Evolutionary conservation across 352 stramenopile species (phyloP).

Genomic region (Globisporangium camurandrum): DNA sequence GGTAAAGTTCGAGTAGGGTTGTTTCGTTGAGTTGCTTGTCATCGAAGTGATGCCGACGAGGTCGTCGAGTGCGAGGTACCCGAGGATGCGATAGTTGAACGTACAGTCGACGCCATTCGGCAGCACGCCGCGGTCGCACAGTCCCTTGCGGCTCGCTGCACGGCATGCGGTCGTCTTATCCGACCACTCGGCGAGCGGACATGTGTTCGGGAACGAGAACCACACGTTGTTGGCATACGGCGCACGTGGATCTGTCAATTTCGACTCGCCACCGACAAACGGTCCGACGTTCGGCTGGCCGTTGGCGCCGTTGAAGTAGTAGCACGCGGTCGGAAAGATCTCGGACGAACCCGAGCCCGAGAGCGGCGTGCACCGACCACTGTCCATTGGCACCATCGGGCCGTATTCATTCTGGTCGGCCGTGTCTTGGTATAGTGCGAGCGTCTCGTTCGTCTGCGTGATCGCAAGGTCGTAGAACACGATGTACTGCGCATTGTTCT

Average conservation of each 20-base stretch:
- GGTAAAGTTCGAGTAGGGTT: slow-evolving; percentile 48
- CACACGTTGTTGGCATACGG: slow-evolving; percentile 45
- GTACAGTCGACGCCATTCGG: slow-evolving; percentile 53
- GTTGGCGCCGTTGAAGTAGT: slow-evolving; percentile 61
- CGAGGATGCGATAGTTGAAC: slow-evolving; percentile 57
- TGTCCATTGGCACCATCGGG: slow-evolving; percentile 59
- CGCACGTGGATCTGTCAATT: slow-evolving; percentile 26
- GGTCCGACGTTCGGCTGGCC: slow-evolving; percentile 52
- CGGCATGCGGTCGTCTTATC: slow-evolving; percentile 43
- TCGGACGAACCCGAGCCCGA: slow-evolving; percentile 14
- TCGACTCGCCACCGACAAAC: slow-evolving; percentile 42
- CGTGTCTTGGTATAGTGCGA: slow-evolving; percentile 58
- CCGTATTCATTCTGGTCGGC: slow-evolving; percentile 56
- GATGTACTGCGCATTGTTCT: slow-evolving; percentile 50
- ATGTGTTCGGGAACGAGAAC: slow-evolving; percentile 72
- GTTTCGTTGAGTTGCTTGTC: slow-evolving; percentile 35
- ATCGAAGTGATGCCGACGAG: slow-evolving; percentile 69
- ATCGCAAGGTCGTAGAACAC: slow-evolving; percentile 76
- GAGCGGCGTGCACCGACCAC: slow-evolving; percentile 45
- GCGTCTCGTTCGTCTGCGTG: slow-evolving; percentile 68
- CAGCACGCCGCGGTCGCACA: slow-evolving; percentile 47
- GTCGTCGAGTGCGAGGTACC: slow-evolving; percentile 64
- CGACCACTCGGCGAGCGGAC: slow-evolving; percentile 40
- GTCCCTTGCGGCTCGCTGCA: slow-evolving; percentile 27
- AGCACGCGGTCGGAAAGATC: slow-evolving; percentile 41